Conservation (phyloP, 441 rosid genomes). For the Breynia disticha region DNA sequence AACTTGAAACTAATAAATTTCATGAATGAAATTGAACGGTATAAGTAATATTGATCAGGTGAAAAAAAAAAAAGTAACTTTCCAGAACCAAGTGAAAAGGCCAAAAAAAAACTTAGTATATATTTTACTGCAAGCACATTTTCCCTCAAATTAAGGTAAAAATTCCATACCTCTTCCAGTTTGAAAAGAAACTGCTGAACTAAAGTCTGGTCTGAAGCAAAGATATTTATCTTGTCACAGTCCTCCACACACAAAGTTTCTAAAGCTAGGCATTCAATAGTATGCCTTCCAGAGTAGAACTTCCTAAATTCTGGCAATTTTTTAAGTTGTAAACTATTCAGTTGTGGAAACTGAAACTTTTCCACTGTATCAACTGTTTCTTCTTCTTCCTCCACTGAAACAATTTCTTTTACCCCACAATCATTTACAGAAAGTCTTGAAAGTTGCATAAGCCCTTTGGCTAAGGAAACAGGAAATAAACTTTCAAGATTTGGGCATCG, state of each 20-base stretch:
- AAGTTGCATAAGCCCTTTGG: background rate
- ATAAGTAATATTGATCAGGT: no score
- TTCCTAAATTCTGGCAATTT: conserved; percentile 7
- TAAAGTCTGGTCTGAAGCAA: background rate
- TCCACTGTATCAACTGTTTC: background rate
- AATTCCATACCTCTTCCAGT: background rate
- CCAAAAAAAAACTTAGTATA: no score
- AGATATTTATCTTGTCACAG: conserved; percentile 3
- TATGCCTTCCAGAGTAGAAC: conserved; percentile 8
- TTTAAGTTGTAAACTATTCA: background rate
- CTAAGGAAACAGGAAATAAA: background rate
- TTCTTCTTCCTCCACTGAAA: background rate
- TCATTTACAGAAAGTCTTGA: background rate
- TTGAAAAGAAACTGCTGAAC: background rate
- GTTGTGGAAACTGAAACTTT: conserved; percentile 4
- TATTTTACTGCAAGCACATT: background rate
- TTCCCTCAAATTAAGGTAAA: background rate
- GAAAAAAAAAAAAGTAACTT: no score
- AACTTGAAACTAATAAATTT: no score
- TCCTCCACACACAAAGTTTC: background rate
- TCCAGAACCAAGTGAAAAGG: no score
- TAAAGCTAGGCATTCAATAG: conserved; percentile 1
- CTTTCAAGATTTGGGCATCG: background rate
- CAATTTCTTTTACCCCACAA: background rate
- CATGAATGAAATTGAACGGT: no score